phyloP scores from a whole-genome alignment of 2,329 filamentous ascomycete genomes.

The Scolecobasidium constrictum region DNA sequence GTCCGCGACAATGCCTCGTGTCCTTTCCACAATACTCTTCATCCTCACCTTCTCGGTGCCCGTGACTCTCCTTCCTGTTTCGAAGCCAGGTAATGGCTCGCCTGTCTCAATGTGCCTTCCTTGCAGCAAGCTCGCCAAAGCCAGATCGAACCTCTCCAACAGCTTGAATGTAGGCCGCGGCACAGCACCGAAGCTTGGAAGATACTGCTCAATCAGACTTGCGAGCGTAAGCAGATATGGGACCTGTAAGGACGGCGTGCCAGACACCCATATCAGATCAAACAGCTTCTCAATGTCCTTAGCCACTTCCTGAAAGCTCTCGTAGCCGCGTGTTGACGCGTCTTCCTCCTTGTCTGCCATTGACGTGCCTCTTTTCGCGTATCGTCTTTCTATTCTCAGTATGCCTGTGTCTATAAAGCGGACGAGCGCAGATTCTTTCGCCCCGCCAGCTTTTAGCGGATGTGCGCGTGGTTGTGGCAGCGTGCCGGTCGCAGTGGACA shows the following conservation, averaged over 20 bases:
- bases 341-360: constrained; percentile 3
- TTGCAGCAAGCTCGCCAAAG: constrained; percentile 64
- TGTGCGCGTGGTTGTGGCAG: constrained; percentile 42
- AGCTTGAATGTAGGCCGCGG: constrained; percentile 59
- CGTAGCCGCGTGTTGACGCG: constrained; percentile 33
- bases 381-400: constrained; percentile 39
- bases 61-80: constrained; percentile 50
- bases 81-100: constrained; percentile 59
- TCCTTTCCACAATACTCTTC: constrained; percentile 68
- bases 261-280: constrained; percentile 76
- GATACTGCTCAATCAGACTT: constrained; percentile 58
- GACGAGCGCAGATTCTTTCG: constrained; percentile 48
- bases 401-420: constrained; percentile 44
- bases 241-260: constrained; percentile 71
- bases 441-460: constrained; percentile 43
- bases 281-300: constrained; percentile 64
- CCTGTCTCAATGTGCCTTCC: constrained; percentile 57
- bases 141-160: constrained; percentile 69
- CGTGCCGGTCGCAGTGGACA: constrained; percentile 24
- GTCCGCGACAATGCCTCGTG: constrained; percentile 59
- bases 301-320: constrained; percentile 57
- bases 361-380: constrained; percentile 35
- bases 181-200: constrained; percentile 59
- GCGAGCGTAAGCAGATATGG: constrained; percentile 75
- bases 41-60: constrained; percentile 85